phyloP scores from a whole-genome alignment of 139 green algal species.

The Chlorella sp. region DNA sequence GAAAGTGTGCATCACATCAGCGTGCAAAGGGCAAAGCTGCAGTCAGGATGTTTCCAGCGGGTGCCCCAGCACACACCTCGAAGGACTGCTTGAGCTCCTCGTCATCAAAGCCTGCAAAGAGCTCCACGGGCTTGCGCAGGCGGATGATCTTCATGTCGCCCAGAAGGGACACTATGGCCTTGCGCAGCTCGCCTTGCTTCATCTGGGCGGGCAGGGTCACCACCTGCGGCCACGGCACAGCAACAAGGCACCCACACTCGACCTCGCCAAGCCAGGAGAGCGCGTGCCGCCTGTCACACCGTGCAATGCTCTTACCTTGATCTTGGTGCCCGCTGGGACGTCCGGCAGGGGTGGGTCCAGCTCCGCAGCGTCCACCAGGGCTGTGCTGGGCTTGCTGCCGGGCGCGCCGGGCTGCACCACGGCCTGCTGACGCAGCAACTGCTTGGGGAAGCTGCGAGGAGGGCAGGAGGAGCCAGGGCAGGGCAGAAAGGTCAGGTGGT shows the following conservation, averaged over 20 bases:
- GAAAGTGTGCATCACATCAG: too few relatives aligned
- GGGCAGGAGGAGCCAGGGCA: neutral
- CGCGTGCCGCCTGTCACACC: neutral
- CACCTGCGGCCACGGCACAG: neutral
- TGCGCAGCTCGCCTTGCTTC: conserved; percentile 15
- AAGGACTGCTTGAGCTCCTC: conserved; percentile 14
- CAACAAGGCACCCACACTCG: neutral
- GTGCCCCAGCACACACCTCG: conserved; percentile 8
- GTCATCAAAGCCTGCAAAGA: conserved; percentile 30
- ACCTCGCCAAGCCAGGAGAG: neutral
- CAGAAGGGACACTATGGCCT: conserved; percentile 1
- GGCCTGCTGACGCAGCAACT: neutral
- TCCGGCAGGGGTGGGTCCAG: neutral
- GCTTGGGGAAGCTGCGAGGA: conserved; percentile 6
- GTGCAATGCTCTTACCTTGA: neutral
- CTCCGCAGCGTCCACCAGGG: neutral
- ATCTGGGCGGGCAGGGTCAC: neutral
- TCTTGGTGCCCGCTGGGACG: neutral
- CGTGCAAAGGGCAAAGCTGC: too few relatives aligned
- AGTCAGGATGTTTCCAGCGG: neutral
- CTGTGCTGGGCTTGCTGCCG: neutral
- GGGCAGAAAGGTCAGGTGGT: neutral
- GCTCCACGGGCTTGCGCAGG: conserved; percentile 9
- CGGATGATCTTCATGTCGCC: conserved; percentile 24
- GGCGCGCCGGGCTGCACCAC: neutral